Percentiles rank a stretch among this genome's conserved stretches.
Evolutionary conservation across 2,329 filamentous ascomycete genomes (phyloP).

Genomic region (Bipolaris oryzae): DNA sequence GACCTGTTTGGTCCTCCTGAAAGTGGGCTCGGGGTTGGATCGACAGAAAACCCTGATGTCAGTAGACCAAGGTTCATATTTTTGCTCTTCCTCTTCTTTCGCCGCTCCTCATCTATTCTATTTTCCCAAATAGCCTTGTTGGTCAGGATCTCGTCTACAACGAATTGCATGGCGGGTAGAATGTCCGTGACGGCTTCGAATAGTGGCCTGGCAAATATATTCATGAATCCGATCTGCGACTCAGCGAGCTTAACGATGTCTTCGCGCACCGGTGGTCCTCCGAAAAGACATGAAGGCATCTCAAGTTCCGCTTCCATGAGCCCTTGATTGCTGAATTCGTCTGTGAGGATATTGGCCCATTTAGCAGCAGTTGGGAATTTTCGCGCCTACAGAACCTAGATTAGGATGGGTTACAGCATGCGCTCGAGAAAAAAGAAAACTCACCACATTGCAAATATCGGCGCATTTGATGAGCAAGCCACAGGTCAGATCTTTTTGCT

Average conservation of each 20-base stretch:
- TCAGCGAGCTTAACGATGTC: slow-evolving; percentile 82
- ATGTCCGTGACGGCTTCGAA: slow-evolving; percentile 88
- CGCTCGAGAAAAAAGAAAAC: slow-evolving; percentile 49
- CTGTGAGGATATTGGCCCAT: slow-evolving; percentile 94
- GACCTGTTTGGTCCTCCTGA: slow-evolving; percentile 34
- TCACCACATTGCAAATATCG: slow-evolving; percentile 96
- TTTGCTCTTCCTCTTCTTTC: slow-evolving; percentile 51
- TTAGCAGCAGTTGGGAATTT: slow-evolving; percentile 79
- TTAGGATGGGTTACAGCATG: not conserved
- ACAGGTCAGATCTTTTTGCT: slow-evolving; percentile 81
- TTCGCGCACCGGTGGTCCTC: slow-evolving; percentile 76
- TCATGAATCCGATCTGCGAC: slow-evolving; percentile 95
- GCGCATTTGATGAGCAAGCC: slow-evolving; percentile 96
- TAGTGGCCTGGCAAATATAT: slow-evolving; percentile 88
- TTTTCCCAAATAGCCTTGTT: slow-evolving; percentile 78
- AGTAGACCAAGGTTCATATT: slow-evolving; percentile 32
- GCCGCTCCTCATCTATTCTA: slow-evolving; percentile 68
- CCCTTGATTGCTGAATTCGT: slow-evolving; percentile 92
- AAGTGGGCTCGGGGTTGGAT: slow-evolving; percentile 44
- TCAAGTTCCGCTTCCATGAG: slow-evolving; percentile 88
- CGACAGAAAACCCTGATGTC: slow-evolving; percentile 28
- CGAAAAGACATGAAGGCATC: slow-evolving; percentile 85
- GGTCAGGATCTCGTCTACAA: slow-evolving; percentile 76
- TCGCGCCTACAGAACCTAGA: slow-evolving; percentile 66
- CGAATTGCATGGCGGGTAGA: slow-evolving; percentile 82